Evolutionary conservation across 495 filamentous ascomycete species (phyloP).

Genomic region (Astrocystis sublimbata): DNA sequence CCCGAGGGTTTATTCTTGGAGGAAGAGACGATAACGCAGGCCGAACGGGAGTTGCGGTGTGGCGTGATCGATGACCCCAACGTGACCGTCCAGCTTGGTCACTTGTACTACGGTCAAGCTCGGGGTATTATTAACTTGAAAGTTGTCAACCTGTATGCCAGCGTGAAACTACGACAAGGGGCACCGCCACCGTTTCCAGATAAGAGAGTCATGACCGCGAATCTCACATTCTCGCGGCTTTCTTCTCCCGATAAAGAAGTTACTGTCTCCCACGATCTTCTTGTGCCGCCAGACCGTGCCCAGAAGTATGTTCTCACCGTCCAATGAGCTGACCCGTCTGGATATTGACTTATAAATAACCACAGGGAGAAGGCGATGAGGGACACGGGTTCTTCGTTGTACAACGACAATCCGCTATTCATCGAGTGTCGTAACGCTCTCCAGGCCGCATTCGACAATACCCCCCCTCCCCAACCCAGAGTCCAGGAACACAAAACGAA

Average conservation of each 20-base stretch:
- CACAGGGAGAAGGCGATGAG: conserved; percentile 47
- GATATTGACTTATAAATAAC: background rate
- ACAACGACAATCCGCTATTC: conserved; percentile 44
- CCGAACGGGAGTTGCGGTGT: conserved; percentile 19
- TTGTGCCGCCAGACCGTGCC: conserved; percentile 18
- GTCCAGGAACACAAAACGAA: background rate
- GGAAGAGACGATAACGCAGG: conserved; percentile 38
- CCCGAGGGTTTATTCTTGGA: conserved; percentile 31
- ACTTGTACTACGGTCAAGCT: conserved; percentile 50
- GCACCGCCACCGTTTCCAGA: no score
- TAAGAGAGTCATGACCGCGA: conserved; percentile 25
- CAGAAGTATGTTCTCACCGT: background rate
- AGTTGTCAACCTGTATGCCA: no score
- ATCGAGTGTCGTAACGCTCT: conserved; percentile 37
- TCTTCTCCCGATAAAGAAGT: background rate
- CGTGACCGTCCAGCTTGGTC: conserved; percentile 39
- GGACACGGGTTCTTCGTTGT: conserved; percentile 47
- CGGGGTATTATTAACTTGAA: conserved; percentile 47
- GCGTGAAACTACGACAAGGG: no score
- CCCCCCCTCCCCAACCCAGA: conserved; percentile 39
- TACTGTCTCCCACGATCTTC: conserved; percentile 8
- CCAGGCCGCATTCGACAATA: conserved; percentile 38
- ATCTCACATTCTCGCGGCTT: conserved; percentile 35
- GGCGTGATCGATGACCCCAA: background rate
- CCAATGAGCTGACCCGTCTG: background rate